These are phyloP conservation scores for Xylaria sp. DNA, from an alignment of 2,329 filamentous ascomycete species.

Conservation along the genomic window DNA sequence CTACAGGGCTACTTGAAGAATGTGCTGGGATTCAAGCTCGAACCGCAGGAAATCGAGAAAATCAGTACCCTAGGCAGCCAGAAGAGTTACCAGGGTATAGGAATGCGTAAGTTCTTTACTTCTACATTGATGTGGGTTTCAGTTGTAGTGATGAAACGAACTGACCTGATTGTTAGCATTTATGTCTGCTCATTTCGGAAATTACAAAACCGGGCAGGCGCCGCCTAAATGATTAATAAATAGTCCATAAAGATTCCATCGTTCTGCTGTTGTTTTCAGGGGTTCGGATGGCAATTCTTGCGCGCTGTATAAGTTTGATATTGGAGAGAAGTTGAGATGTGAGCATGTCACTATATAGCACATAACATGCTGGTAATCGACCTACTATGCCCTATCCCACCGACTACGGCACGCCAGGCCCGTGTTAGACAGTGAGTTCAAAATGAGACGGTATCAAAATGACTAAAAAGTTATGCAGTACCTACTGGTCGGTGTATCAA, in stretches of 20 bases:
- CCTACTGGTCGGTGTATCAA: background rate
- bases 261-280: background rate
- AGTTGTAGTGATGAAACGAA: background rate
- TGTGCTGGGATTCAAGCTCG: constrained; percentile 65
- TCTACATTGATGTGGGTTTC: background rate
- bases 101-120: constrained; percentile 18
- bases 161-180: constrained; percentile 24
- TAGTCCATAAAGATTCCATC: background rate
- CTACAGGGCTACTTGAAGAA: constrained; percentile 63
- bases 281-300: background rate
- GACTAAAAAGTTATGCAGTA: background rate
- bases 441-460: background rate
- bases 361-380: background rate
- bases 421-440: too few relatives aligned
- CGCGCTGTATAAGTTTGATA: background rate
- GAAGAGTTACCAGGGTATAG: constrained; percentile 64
- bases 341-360: background rate
- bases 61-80: constrained; percentile 64
- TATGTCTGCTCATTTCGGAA: constrained; percentile 20
- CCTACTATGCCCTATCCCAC: background rate
- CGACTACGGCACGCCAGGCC: background rate
- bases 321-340: background rate
- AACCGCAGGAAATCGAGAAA: constrained; percentile 64
- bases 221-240: background rate
- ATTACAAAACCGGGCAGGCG: constrained; percentile 24